phyloP scores from a whole-genome alignment of 2,329 filamentous ascomycete genomes.

The Blastomyces gilchristii region DNA sequence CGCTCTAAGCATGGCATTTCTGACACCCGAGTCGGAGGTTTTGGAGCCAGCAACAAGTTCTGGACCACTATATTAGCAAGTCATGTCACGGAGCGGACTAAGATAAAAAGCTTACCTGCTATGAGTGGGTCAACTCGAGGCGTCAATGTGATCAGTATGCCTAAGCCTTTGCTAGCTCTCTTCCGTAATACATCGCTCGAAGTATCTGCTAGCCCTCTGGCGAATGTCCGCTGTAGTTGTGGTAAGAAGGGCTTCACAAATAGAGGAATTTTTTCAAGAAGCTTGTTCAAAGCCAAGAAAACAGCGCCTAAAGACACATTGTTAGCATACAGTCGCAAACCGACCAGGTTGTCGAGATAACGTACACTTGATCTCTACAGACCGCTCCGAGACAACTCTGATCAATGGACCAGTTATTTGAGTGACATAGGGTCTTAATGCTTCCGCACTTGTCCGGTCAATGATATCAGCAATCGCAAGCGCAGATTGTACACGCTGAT shows the following conservation, averaged over 20 bases:
- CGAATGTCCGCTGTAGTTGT: conserved; percentile 92
- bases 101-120: conserved; percentile 34
- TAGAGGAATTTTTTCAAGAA: conserved; percentile 90
- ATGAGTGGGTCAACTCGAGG: conserved; percentile 93
- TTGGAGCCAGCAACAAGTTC: conserved; percentile 94
- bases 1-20: conserved; percentile 92
- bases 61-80: conserved; percentile 23
- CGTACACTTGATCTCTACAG: conserved; percentile 75
- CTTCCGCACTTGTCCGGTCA: conserved; percentile 77
- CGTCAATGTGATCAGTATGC: conserved; percentile 90
- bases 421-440: conserved; percentile 88
- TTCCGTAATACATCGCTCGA: conserved; percentile 80
- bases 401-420: conserved; percentile 97
- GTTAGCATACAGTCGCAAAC: conserved; percentile 17
- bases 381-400: conserved; percentile 91
- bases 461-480: conserved; percentile 92
- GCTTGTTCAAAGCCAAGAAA: conserved; percentile 82
- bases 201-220: conserved; percentile 86
- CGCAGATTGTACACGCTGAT: conserved; percentile 85
- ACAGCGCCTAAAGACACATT: conserved; percentile 57
- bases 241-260: conserved; percentile 95
- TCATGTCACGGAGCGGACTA: neutral
- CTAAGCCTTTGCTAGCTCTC: conserved; percentile 84
- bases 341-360: neutral
- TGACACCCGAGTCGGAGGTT: conserved; percentile 76